Conservation (phyloP, 1,284 basidiomycete genomes). For the Xanthoconium separans region DNA sequence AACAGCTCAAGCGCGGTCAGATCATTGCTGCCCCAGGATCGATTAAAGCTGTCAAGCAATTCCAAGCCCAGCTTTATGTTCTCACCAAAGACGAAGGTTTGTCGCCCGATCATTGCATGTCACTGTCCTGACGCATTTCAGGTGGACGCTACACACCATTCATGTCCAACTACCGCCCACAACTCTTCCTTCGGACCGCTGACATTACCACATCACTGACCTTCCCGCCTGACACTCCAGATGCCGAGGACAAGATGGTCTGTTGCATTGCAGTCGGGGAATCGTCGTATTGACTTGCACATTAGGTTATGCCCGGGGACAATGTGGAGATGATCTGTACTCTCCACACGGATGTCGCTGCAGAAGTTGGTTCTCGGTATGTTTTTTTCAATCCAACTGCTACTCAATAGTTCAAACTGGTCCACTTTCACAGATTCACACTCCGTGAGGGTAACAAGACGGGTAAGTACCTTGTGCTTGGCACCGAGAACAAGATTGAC, state of each 20-base stretch:
- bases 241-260: slow-evolving; percentile 83
- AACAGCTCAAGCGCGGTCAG: slow-evolving; percentile 93
- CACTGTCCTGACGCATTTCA: slow-evolving; percentile 7
- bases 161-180: slow-evolving; percentile 95
- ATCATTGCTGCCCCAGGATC: slow-evolving; percentile 88
- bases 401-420: not conserved
- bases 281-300: slow-evolving; percentile 4
- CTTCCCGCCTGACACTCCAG: slow-evolving; percentile 82
- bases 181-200: slow-evolving; percentile 95
- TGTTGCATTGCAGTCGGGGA: not conserved
- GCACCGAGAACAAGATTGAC: slow-evolving; percentile 4
- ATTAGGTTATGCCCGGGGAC: slow-evolving; percentile 96
- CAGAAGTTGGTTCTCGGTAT: slow-evolving; percentile 86
- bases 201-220: slow-evolving; percentile 88
- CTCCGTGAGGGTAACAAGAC: slow-evolving; percentile 97
- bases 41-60: slow-evolving; percentile 95
- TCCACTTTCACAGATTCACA: slow-evolving; percentile 66
- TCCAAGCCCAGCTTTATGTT: slow-evolving; percentile 91
- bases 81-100: slow-evolving; percentile 89
- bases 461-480: slow-evolving; percentile 47
- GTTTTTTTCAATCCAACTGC: slow-evolving; percentile 21
- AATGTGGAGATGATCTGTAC: slow-evolving; percentile 93
- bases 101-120: not conserved
- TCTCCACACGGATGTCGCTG: slow-evolving; percentile 86
- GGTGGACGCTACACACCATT: slow-evolving; percentile 97